phyloP scores from a whole-genome alignment of 208 protist species.

The Crithidia bombi region DNA sequence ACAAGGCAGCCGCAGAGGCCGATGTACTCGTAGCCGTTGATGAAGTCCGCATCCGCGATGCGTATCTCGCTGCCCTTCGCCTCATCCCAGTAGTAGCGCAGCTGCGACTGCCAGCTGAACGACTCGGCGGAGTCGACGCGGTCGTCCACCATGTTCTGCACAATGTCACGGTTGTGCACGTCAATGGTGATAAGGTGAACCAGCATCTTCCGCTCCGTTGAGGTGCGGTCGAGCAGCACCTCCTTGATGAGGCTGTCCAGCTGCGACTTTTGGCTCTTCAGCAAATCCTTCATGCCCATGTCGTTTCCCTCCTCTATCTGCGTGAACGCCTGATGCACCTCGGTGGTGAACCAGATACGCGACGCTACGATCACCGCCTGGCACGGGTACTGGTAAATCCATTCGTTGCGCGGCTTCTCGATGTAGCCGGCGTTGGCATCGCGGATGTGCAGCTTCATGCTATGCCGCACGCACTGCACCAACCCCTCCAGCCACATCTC shows the following conservation, averaged over 20 bases:
- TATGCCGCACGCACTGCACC: constrained; percentile 85
- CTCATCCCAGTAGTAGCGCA: constrained; percentile 97
- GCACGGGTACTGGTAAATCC: constrained; percentile 97
- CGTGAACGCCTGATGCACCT: constrained; percentile 98
- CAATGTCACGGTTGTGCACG: constrained; percentile 97
- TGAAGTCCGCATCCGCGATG: constrained; percentile 97
- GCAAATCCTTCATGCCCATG: constrained; percentile 97
- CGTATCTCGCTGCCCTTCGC: constrained; percentile 94
- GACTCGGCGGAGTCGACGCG: constrained; percentile 93
- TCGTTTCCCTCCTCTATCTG: constrained; percentile 98
- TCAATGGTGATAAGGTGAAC: constrained; percentile 98
- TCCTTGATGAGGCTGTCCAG: constrained; percentile 95
- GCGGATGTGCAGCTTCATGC: constrained; percentile 86
- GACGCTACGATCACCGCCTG: constrained; percentile 96
- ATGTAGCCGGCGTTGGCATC: constrained; percentile 95
- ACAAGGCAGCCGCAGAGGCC: constrained; percentile 98
- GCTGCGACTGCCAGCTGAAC: constrained; percentile 98
- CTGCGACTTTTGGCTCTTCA: constrained; percentile 95
- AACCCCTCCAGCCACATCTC: constrained; percentile 97
- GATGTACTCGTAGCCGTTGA: constrained; percentile 98
- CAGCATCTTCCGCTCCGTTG: constrained; percentile 96
- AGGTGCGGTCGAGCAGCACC: constrained; percentile 92
- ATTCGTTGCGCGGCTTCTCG: constrained; percentile 96
- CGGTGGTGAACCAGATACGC: constrained; percentile 97
- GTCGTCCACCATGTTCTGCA: constrained; percentile 93